Base-by-base conservation (phyloP, 768 basidiomycete genomes). In the Leccinum obscurum region DNA sequence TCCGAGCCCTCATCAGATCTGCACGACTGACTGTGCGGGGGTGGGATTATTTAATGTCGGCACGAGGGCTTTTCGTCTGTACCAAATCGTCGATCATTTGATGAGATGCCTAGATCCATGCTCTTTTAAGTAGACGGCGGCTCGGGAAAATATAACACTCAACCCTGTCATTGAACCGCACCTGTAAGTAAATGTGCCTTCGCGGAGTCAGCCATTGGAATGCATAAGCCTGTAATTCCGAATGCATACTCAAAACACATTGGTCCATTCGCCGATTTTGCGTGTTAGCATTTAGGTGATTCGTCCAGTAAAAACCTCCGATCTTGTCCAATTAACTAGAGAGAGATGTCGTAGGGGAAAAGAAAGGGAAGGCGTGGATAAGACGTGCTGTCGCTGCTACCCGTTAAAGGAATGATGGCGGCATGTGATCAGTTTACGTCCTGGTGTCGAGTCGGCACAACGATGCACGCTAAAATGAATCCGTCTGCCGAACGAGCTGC, bases 391-490 rank as follows among this genome's bases (percentile, higher is more conserved):
- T 55, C 62, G 50, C 30, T 52, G 39, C 55, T 59, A 44, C 52
- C 44, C 32, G 50, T 55, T 55, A 52, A 54, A 58, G 57, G 55
- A 68, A 61, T 72, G 64, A 70, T 67, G n/a, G 67, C 58, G 49
- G 57, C 63, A 49, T 62, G 69, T 41, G 39, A n/a, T 58, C 56
- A 57, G 35, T 67, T 72, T 72, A 72, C 70, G 71, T 72, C 62
- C 54, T 30, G 41, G 37, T 54, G 55, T 56, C 58, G 57, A 52
- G 61, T 61, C 64, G 63, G 59, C 59, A 60, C 48, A 50, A 62
- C 24, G 48, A 53, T 54, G 44, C 35, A 37, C 17, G 46, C 55
- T 28, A 58, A 60, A 64, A 59, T 56, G 56, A 62, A 62, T 41
- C 50, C 14, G 32, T 56, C 61, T 59, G 35, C 61, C 58, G 51